These are phyloP conservation scores for Triticum aestivum DNA, from an alignment of 176 grass and related monocot genomes.

Conservation along the genomic window IWGSC_CS_RefSeq_v2.1 NC_057811.1:477989487-477989986, in stretches of 20 bases:
- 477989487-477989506: neutral
- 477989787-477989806: conserved; percentile 30
- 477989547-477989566: neutral
- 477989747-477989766: conserved; percentile 60
- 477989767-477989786: conserved; percentile 57
- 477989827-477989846: conserved; percentile 59
- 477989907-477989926: conserved; percentile 39
- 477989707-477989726: conserved; percentile 43
- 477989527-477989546: neutral
- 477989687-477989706: conserved; percentile 45
- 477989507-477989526: neutral
- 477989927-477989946: conserved; percentile 3
- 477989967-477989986: neutral
- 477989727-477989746: conserved; percentile 70
- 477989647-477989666: conserved; percentile 43
- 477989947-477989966: conserved; percentile 1
- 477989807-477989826: conserved; percentile 50
- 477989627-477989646: conserved; percentile 42
- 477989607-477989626: neutral
- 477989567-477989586: neutral
- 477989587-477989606: neutral
- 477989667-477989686: conserved; percentile 52
- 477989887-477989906: conserved; percentile 62
- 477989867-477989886: conserved; percentile 67
- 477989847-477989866: conserved; percentile 68